A percentile compares a stretch with the other conserved stretches of the same genome.
phyloP scores from a whole-genome alignment of 202 grass and related monocot species.

The Hordeum pubiflorum region DNA sequence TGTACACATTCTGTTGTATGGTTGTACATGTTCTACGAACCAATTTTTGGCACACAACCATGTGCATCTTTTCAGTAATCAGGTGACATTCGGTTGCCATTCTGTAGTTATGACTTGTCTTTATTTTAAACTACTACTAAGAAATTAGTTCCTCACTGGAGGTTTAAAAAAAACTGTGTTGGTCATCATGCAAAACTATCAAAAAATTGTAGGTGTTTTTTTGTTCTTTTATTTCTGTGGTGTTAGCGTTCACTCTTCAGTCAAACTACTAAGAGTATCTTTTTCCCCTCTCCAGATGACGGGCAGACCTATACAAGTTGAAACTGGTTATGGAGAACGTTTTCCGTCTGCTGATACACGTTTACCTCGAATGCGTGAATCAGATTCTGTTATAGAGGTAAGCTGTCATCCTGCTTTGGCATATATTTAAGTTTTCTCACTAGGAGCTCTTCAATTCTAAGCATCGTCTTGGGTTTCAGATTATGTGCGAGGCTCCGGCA shows the following conservation, averaged over 20 bases:
- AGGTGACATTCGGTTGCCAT: neutral
- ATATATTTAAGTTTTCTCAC: constrained; percentile 17
- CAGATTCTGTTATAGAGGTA: constrained; percentile 98
- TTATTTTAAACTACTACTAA: neutral
- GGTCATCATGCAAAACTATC: constrained; percentile 5
- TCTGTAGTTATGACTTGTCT: constrained; percentile 6
- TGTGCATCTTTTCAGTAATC: neutral
- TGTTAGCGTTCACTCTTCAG: constrained; percentile 2
- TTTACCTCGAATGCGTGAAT: constrained; percentile 59
- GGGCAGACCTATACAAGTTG: constrained; percentile 95
- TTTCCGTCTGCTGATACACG: constrained; percentile 87
- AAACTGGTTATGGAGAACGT: constrained; percentile 67
- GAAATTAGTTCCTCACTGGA: neutral
- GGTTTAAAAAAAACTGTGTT: neutral
- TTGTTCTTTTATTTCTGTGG: neutral
- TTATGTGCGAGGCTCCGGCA: constrained; percentile 51
- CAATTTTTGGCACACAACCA: neutral
- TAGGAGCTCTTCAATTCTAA: constrained; percentile 11
- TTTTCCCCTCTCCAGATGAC: constrained; percentile 54
- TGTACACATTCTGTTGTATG: neutral
- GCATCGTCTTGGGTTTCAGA: constrained; percentile 38
- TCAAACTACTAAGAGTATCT: neutral
- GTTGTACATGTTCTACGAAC: neutral
- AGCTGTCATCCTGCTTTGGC: constrained; percentile 1
- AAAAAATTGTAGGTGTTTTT: neutral